phyloP scores from a whole-genome alignment of 768 basidiomycete species.

The Kwoniella heveanensis region DNA sequence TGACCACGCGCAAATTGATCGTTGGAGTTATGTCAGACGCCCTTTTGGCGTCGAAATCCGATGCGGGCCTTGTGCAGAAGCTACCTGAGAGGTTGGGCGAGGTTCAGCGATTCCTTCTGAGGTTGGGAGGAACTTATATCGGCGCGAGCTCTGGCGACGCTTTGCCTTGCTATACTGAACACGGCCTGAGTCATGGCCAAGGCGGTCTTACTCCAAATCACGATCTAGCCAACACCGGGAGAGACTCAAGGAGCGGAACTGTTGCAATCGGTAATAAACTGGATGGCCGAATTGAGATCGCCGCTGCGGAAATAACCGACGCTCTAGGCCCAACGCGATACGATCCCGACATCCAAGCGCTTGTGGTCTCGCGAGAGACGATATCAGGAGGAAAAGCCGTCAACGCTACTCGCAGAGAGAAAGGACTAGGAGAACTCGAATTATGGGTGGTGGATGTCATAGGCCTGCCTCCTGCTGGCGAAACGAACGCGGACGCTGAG shows the following conservation, averaged over 20 bases:
- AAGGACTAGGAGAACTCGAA: conserved; percentile 65
- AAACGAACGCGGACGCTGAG: background rate
- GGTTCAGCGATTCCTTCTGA: conserved; percentile 68
- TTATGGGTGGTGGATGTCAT: conserved; percentile 88
- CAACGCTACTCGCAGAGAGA: conserved; percentile 61
- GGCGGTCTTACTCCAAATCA: too few relatives aligned
- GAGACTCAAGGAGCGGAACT: too few relatives aligned
- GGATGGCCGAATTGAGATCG: background rate
- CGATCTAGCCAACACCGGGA: too few relatives aligned
- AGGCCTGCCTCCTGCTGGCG: background rate
- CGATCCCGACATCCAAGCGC: conserved; percentile 84
- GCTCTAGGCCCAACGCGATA: conserved; percentile 88
- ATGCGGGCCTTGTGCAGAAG: conserved; percentile 38
- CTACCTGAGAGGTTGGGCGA: conserved; percentile 60
- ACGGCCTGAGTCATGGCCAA: too few relatives aligned
- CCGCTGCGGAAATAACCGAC: conserved; percentile 72
- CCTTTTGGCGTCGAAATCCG: conserved; percentile 37
- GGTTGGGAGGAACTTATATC: conserved; percentile 17
- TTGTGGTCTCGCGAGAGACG: conserved; percentile 91
- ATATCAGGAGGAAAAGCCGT: conserved; percentile 61
- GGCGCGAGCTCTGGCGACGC: background rate
- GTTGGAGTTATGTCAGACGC: conserved; percentile 67
- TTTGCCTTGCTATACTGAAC: background rate
- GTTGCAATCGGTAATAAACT: too few relatives aligned
- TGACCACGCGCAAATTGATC: conserved; percentile 76